Percentiles rank a stretch among this genome's conserved stretches.
These are phyloP conservation scores for Mycena venus DNA, from an alignment of 768 basidiomycete species.

Conservation along the genomic window DNA sequence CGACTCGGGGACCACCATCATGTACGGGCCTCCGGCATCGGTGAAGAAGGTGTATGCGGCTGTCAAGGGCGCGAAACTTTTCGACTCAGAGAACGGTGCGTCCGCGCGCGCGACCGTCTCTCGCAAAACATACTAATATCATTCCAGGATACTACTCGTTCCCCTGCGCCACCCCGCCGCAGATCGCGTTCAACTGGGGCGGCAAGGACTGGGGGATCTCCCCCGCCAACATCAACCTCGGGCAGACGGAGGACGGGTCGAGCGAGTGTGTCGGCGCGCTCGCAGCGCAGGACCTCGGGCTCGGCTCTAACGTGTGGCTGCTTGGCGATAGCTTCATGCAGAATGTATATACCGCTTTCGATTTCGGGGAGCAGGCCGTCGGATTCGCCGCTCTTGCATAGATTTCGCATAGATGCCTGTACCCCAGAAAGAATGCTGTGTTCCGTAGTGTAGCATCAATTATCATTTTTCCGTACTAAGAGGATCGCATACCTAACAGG, in stretches of 20 bases:
- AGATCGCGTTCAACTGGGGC: constrained; percentile 53
- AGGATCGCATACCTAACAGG: neutral
- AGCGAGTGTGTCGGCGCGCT: constrained; percentile 65
- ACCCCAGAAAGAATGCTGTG: neutral
- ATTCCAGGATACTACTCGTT: constrained; percentile 2
- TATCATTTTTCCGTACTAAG: neutral
- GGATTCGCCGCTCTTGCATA: constrained; percentile 49
- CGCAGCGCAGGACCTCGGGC: constrained; percentile 53
- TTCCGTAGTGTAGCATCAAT: neutral
- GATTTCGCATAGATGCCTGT: neutral
- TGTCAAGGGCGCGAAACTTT: neutral
- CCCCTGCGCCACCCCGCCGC: constrained; percentile 41
- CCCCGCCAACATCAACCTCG: constrained; percentile 55
- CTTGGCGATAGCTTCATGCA: constrained; percentile 58
- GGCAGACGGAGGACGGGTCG: constrained; percentile 56
- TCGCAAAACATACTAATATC: neutral
- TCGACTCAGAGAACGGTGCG: constrained; percentile 13
- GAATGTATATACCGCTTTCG: constrained; percentile 60
- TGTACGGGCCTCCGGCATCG: constrained; percentile 40
- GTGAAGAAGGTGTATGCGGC: neutral
- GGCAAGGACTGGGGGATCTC: constrained; percentile 56
- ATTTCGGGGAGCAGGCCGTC: constrained; percentile 47
- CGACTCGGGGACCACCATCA: constrained; percentile 54
- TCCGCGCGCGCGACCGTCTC: neutral
- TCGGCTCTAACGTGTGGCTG: constrained; percentile 37